Base-by-base conservation (phyloP, 306 rosid species). In the apple (Malus domestica) region DNA sequence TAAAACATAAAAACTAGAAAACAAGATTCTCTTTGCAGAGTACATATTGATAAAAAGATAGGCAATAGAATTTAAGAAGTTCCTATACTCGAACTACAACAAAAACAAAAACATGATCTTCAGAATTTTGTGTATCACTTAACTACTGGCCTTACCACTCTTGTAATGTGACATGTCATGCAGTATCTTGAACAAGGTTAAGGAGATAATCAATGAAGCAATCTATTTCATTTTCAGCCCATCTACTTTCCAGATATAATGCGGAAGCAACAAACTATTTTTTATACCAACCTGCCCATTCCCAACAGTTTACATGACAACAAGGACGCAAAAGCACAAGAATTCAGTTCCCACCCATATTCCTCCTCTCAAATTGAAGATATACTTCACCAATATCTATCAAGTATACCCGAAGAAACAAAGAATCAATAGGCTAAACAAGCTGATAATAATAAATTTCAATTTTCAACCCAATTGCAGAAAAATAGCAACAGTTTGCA, bases 161-260 rank as follows among this genome's bases (percentile, higher is more conserved):
- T 87, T 95, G 89, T 89, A 92, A n/a, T 90, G 95, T 61, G 97
- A 87, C 97, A 95, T 95, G 83, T 95, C 97, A 95, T 77, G 86
- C 98, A 90, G 84, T 95, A 95, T 92, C 98, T 94, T 82, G 76
- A 79, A 77, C 67, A 71, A 68, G 81, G 54, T 86, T 80, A 95
- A 88, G 97, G 95, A 22, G 81, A 85, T 81, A 73, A 80, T 71
- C 66, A 67, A 80, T 23, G 80, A 65, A 35, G 51, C 62, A 46
- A 32, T 38, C 72, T 7, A 55, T n/a, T 35, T 7, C 40, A 35
- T 35, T 35, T 38, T 70, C 27, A 29, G 22, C 16, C 22, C 69
- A 58, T 74, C 73, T 22, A 45, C 67, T 40, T 27, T 65, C 33
- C 61, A 16, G 8, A 8, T 70, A 70, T 30, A 18, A 29, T 18